These are phyloP conservation scores for Wickerhamomyces mucosus DNA, from an alignment of 805 yeast species.

Conservation along the genomic window DNA sequence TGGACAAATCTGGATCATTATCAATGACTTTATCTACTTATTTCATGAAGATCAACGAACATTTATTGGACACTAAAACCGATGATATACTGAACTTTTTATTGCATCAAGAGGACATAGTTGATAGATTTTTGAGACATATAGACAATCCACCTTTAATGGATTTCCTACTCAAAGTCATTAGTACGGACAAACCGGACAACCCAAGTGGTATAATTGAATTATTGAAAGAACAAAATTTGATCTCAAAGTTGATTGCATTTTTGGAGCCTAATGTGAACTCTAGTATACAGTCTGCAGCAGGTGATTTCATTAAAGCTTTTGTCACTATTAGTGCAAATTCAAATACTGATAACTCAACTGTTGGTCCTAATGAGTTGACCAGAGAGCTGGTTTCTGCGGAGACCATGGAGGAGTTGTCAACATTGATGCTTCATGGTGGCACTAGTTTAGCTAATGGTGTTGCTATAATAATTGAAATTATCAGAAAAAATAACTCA, in stretches of 20 bases:
- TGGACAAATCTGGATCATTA: constrained; percentile 58
- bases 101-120: constrained; percentile 56
- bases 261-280: constrained; percentile 59
- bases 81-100: constrained; percentile 69
- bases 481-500: constrained; percentile 90
- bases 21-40: constrained; percentile 75
- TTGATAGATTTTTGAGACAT: constrained; percentile 73
- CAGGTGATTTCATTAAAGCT: constrained; percentile 92
- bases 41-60: constrained; percentile 88
- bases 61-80: constrained; percentile 79
- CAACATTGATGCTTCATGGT: constrained; percentile 67
- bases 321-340: constrained; percentile 91
- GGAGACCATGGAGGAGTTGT: constrained; percentile 53
- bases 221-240: constrained; percentile 56
- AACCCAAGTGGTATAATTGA: constrained; percentile 82
- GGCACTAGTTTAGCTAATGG: constrained; percentile 90
- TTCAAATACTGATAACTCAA: constrained; percentile 77
- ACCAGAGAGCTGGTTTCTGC: constrained; percentile 85
- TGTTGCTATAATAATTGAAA: constrained; percentile 89
- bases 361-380: constrained; percentile 92
- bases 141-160: constrained; percentile 89
- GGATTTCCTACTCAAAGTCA: constrained; percentile 84
- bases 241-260: constrained; percentile 65
- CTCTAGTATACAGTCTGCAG: constrained; percentile 79
- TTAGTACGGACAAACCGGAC: constrained; percentile 89